Base-by-base conservation (phyloP, 106 monocot species). In the Allium fistulosum region DNA sequence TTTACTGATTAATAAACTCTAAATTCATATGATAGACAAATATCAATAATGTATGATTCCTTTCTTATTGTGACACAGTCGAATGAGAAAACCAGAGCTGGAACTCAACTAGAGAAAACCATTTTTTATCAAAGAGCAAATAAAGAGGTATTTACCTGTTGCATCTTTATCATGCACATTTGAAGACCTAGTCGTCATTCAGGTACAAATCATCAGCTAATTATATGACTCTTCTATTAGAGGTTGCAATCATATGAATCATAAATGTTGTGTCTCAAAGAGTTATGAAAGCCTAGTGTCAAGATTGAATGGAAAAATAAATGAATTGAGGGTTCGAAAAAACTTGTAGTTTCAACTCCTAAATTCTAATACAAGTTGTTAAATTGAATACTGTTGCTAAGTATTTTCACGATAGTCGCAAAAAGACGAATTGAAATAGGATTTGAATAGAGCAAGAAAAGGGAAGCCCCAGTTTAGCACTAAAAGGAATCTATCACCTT, bases 211-310 rank as follows among this genome's bases (percentile, higher is more conserved):
- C 28, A 28, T 28, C 28, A 28, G 28, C 28, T 28, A 28, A 28
- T 28, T 28, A 28, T 28, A 53, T 53, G 53, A 11, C 1, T 53
- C 73, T 0, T 28, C 1, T 13, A 45, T 65, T 47, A 64, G 59
- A 91, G 95, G 95, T 91, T 62, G 95, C 95, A 17, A 91, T 91
- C 26, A 91, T 95, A 60, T 95, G 95, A 95, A 95, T 72, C 95
- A 95, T 83, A 91, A 91, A 68, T 73, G 95, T 8, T 83, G 71
- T 70, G 95, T 95, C 50, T 91, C 91, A 48, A 95, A 95, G 81
- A 71, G 88, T 8, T 91, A 95, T 80, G 95, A 95, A 13, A 71
- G 81, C 58, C 91, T 85, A 75, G 91, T 91, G 85, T 74, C 80
- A 28, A 83, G 69, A 84, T 65, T 91, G 63, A 82, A 88, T 75